These are phyloP conservation scores for Fusarium fracticaudum DNA, from an alignment of 2,329 filamentous ascomycete species.

Conservation along the genomic window DNA sequence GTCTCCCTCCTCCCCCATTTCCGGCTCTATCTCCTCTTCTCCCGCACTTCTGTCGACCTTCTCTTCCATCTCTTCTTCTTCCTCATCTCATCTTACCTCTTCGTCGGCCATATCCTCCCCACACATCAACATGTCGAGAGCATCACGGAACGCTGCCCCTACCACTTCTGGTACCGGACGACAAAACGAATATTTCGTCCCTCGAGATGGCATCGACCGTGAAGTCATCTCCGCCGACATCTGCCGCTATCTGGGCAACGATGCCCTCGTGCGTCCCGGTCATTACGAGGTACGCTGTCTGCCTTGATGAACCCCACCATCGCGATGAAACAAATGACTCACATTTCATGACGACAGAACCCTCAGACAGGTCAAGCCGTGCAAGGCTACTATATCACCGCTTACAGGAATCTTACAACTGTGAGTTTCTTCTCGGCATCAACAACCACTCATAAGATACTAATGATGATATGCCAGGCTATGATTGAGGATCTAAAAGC, in stretches of 20 bases:
- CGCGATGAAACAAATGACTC: constrained; percentile 38
- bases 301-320: background rate
- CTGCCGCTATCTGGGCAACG: constrained; percentile 84
- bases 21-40: constrained; percentile 31
- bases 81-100: constrained; percentile 34
- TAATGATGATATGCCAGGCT: constrained; percentile 54
- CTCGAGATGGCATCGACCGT: constrained; percentile 81
- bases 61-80: constrained; percentile 27
- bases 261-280: constrained; percentile 80
- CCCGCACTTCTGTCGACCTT: constrained; percentile 32
- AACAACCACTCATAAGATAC: background rate
- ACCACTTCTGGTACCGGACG: constrained; percentile 54
- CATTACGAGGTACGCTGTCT: constrained; percentile 70
- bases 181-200: constrained; percentile 83
- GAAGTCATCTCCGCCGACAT: constrained; percentile 88
- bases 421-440: constrained; percentile 59
- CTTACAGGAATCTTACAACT: constrained; percentile 80
- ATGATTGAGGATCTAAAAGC: constrained; percentile 72
- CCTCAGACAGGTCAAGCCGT: constrained; percentile 67
- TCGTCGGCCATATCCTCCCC: constrained; percentile 30
- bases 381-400: constrained; percentile 80
- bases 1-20: constrained; percentile 33
- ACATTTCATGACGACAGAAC: constrained; percentile 53
- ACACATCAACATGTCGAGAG: constrained; percentile 51
- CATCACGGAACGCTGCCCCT: constrained; percentile 51